Percentiles rank a stretch among this genome's conserved stretches.
phyloP scores from a whole-genome alignment of 2,329 filamentous ascomycete genomes.

The Alternaria angustiovoidea region DNA sequence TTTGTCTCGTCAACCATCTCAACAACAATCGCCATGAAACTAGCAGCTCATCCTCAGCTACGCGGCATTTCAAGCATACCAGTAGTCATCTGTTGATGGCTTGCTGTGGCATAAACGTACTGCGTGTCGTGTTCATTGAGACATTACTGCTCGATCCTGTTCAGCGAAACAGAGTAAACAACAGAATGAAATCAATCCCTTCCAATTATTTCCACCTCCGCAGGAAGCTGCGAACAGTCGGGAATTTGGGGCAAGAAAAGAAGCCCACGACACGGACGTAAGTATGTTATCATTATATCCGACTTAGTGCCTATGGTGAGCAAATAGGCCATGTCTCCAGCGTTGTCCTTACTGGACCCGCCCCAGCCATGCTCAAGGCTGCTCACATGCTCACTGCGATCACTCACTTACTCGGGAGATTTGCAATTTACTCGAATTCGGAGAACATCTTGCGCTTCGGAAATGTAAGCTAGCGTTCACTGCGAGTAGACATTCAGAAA shows the following conservation, averaged over 20 bases:
- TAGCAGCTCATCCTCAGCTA: not conserved
- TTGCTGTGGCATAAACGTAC: not conserved
- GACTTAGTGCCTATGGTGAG: not conserved
- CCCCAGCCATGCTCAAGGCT: too few species aligned
- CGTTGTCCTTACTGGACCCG: too few species aligned
- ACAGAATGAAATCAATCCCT: not conserved
- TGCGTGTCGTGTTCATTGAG: not conserved
- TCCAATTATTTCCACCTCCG: not conserved
- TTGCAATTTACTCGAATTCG: not conserved
- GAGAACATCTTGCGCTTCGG: not conserved
- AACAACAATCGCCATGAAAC: not conserved
- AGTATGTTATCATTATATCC: not conserved
- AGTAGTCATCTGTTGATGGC: not conserved
- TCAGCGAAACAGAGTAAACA: not conserved
- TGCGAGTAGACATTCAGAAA: not conserved
- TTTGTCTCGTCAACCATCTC: not conserved
- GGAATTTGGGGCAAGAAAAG: not conserved
- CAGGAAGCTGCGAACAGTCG: not conserved
- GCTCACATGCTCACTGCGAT: too few species aligned
- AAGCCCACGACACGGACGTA: not conserved
- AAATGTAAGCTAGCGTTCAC: not conserved
- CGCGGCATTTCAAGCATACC: not conserved
- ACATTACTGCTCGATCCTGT: not conserved
- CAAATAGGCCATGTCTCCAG: not conserved
- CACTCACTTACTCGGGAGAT: too few species aligned